These are phyloP conservation scores for Talaromyces sp. DNA, from an alignment of 2,329 filamentous ascomycete genomes.

Conservation along the genomic window DNA sequence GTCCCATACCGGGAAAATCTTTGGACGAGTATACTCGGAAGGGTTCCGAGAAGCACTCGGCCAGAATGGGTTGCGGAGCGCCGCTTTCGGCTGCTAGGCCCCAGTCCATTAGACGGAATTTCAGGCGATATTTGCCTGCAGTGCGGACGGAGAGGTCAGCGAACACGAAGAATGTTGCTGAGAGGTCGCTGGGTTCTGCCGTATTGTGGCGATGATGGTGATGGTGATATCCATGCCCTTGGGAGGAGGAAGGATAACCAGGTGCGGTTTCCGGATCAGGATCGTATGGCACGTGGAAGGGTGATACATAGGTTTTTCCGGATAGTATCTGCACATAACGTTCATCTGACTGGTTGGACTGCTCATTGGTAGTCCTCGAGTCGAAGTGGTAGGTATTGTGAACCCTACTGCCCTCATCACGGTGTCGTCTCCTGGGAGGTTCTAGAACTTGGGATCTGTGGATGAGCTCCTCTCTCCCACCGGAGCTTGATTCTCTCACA, in stretches of 20 bases:
- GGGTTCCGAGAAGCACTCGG: conserved; percentile 37
- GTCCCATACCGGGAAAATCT: conserved; percentile 41
- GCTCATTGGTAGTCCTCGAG: not conserved
- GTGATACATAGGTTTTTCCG: conserved; percentile 38
- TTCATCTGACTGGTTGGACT: not conserved
- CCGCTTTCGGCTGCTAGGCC: conserved; percentile 31
- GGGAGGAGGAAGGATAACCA: conserved; percentile 24
- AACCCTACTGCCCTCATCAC: not conserved
- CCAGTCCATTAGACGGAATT: conserved; percentile 44
- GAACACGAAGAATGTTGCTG: conserved; percentile 45
- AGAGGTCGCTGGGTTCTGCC: conserved; percentile 18
- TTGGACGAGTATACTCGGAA: conserved; percentile 42
- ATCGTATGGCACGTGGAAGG: conserved; percentile 39
- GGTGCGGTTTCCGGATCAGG: conserved; percentile 41
- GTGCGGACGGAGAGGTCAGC: conserved; percentile 44
- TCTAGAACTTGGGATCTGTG: conserved; percentile 16
- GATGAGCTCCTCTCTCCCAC: conserved; percentile 16
- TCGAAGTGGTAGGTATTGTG: not conserved
- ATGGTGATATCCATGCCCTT: not conserved
- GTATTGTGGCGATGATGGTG: not conserved
- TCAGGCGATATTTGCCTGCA: conserved; percentile 41
- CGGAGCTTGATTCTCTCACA: conserved; percentile 18
- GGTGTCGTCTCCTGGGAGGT: conserved; percentile 12
- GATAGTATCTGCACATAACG: conserved; percentile 30
- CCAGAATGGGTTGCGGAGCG: conserved; percentile 34